Conservation (phyloP, 2,329 filamentous ascomycete genomes). For the Ceratocystis ficicola region DNA sequence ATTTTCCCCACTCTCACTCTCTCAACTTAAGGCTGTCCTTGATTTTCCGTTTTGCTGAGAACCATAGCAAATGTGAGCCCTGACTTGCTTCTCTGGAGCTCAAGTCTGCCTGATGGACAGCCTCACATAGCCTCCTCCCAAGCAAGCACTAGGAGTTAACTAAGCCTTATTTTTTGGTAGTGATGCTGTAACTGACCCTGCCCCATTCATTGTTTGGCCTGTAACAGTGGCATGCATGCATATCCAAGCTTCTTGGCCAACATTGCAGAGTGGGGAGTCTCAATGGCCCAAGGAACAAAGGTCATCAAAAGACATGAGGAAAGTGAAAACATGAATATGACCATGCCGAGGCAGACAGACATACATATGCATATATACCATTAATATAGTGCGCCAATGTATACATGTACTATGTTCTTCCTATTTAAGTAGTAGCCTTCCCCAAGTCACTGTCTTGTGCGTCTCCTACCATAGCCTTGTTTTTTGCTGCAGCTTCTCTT, state of each 20-base stretch:
- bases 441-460: not conserved
- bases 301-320: not conserved
- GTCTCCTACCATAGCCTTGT: not conserved
- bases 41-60: too few species aligned
- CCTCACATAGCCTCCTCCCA: not conserved
- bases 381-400: not conserved
- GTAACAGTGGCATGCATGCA: too few species aligned
- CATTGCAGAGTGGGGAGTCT: not conserved
- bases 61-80: too few species aligned
- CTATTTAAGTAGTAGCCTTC: constrained; percentile 2
- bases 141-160: not conserved
- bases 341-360: not conserved
- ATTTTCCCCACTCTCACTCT: too few species aligned
- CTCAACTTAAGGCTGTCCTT: too few species aligned
- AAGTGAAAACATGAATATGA: not conserved
- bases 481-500: not conserved
- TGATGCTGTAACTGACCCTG: too few species aligned
- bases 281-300: not conserved
- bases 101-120: constrained; percentile 1
- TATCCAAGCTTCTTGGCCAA: not conserved
- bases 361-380: not conserved
- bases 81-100: too few species aligned
- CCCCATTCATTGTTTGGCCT: too few species aligned
- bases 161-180: not conserved
- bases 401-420: not conserved